Evolutionary conservation across 2,329 filamentous ascomycete genomes (phyloP).

Genomic region (Aspergillus floridensis): DNA sequence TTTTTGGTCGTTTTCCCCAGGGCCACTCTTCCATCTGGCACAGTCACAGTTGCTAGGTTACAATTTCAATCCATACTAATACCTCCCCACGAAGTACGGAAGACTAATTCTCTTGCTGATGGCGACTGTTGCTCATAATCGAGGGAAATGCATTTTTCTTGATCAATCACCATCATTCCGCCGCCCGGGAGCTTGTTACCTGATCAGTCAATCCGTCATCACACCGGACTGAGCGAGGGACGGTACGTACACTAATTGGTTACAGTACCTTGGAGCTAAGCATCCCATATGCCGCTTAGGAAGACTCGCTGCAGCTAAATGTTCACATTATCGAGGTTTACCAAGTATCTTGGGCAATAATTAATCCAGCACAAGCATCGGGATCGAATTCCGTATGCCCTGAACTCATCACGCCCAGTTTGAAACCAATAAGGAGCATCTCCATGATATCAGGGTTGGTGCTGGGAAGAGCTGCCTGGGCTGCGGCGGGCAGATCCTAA

Average conservation of each 20-base stretch:
- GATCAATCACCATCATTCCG: no score
- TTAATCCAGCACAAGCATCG: neutral
- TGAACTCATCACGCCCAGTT: neutral
- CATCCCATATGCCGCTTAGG: neutral
- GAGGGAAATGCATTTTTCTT: neutral
- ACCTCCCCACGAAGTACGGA: neutral
- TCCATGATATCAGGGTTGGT: neutral
- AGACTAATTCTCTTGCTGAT: no score
- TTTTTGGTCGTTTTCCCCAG: no score
- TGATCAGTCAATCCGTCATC: no score
- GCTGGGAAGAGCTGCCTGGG: neutral
- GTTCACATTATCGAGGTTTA: neutral
- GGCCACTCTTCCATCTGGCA: no score
- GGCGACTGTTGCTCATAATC: neutral
- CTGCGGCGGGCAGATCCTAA: constrained; percentile 16
- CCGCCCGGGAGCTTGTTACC: no score
- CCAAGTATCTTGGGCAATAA: neutral
- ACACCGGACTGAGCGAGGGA: no score
- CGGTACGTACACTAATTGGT: no score
- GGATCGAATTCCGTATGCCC: neutral
- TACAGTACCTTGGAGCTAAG: no score
- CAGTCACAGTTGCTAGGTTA: neutral
- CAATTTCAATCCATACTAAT: neutral
- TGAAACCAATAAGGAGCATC: neutral
- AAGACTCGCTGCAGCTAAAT: neutral